Evolutionary conservation across 2,329 filamentous ascomycete genomes (phyloP).

Genomic region (Calonectria fujianensis): DNA sequence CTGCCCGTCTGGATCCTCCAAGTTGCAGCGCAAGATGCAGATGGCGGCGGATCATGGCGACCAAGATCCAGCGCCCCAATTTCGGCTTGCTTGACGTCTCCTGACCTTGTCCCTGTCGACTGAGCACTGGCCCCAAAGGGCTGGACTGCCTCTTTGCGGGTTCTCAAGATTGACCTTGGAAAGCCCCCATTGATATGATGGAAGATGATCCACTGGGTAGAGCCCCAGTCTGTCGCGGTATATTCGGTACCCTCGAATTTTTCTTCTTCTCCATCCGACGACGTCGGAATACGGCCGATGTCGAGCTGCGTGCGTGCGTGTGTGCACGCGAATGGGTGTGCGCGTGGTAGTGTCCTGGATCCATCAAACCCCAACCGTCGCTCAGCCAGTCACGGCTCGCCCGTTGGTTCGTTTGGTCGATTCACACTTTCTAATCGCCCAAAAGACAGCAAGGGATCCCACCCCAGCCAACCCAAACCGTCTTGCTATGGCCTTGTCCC

Average conservation of each 20-base stretch:
- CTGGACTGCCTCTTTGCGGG: constrained; percentile 30
- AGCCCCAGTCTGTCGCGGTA: constrained; percentile 38
- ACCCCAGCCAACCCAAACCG: constrained; percentile 43
- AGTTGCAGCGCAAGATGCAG: constrained; percentile 48
- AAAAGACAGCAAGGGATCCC: constrained; percentile 51
- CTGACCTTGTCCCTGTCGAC: constrained; percentile 33
- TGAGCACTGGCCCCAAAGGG: constrained; percentile 30
- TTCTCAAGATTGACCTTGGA: constrained; percentile 30
- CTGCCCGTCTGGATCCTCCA: constrained; percentile 41
- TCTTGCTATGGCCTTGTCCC: constrained; percentile 47
- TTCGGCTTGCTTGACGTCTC: constrained; percentile 40
- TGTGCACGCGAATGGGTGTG: constrained; percentile 42
- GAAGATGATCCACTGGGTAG: constrained; percentile 39
- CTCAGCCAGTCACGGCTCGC: constrained; percentile 50
- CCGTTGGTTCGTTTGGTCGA: constrained; percentile 47
- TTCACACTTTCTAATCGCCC: constrained; percentile 49
- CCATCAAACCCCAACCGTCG: constrained; percentile 47
- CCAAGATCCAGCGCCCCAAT: constrained; percentile 42
- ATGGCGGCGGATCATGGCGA: constrained; percentile 47
- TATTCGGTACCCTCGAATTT: constrained; percentile 40
- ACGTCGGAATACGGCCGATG: constrained; percentile 54
- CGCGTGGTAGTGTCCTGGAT: constrained; percentile 51
- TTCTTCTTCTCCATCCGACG: constrained; percentile 38
- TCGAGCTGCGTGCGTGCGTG: constrained; percentile 49
- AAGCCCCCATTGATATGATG: constrained; percentile 46